A percentile compares a stretch with the other conserved stretches of the same genome.
Evolutionary conservation across 257 asterid species (phyloP).

Genomic region (Prunella vulgaris): DNA sequence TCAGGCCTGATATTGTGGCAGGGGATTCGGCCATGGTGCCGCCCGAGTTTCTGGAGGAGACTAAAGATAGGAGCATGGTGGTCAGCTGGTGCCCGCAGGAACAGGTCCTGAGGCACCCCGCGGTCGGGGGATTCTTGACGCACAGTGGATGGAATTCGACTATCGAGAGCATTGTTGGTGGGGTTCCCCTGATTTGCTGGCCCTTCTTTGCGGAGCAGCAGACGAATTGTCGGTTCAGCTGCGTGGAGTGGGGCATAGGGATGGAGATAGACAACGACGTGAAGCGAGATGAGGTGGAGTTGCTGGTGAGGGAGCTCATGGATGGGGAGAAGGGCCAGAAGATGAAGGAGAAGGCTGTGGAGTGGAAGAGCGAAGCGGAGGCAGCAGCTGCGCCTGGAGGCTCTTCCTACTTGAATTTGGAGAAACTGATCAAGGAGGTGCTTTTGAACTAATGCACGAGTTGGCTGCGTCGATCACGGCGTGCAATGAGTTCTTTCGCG

Average conservation of each 20-base stretch:
- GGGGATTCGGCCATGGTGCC: constrained; percentile 47
- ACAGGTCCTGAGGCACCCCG: constrained; percentile 41
- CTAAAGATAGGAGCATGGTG: constrained; percentile 38
- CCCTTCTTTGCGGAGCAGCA: constrained; percentile 56
- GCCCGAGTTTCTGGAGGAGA: constrained; percentile 34
- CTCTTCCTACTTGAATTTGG: constrained; percentile 32
- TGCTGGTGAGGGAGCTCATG: constrained; percentile 38
- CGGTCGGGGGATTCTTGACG: constrained; percentile 48
- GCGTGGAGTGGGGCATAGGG: constrained; percentile 46
- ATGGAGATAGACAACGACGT: constrained; percentile 46
- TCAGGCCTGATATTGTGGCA: constrained; percentile 43
- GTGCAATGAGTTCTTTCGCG: no score
- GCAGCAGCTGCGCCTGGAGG: constrained; percentile 30
- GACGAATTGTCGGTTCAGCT: constrained; percentile 42
- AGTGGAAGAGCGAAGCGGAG: constrained; percentile 43
- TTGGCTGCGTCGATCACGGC: no score
- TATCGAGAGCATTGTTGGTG: constrained; percentile 32
- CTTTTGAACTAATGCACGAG: background rate
- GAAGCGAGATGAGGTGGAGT: constrained; percentile 49
- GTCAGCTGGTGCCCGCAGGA: constrained; percentile 55
- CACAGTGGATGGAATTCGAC: constrained; percentile 63
- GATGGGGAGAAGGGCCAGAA: constrained; percentile 48
- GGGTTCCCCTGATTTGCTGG: constrained; percentile 56
- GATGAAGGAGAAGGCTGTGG: constrained; percentile 38
- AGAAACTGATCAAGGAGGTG: constrained; percentile 23